Conservation (phyloP, 2,329 filamentous ascomycete genomes). For the Clonostachys rhizophaga region DNA sequence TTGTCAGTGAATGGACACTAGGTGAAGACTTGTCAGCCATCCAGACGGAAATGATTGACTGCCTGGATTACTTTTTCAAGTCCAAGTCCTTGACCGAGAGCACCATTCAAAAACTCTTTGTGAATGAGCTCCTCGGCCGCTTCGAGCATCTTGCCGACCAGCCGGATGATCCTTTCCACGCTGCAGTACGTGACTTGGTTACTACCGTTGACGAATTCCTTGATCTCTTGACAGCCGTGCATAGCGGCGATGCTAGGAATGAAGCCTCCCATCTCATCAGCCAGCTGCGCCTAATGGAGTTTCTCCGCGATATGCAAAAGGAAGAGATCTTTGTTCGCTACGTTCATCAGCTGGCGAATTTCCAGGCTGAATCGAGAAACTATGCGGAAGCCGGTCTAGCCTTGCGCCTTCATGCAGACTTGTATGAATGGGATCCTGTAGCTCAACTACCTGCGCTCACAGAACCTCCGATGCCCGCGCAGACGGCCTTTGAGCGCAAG, state of each 20-base stretch:
- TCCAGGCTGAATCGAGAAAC: slow-evolving; percentile 74
- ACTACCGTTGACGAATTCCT: slow-evolving; percentile 85
- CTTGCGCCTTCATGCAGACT: slow-evolving; percentile 82
- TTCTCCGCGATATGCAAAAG: slow-evolving; percentile 92
- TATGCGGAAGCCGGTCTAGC: slow-evolving; percentile 85
- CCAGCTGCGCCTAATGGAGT: slow-evolving; percentile 88
- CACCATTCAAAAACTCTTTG: slow-evolving; percentile 87
- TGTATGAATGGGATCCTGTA: slow-evolving; percentile 85
- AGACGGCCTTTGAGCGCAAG: slow-evolving; percentile 88
- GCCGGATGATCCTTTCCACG: slow-evolving; percentile 68
- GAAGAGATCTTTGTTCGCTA: slow-evolving; percentile 96
- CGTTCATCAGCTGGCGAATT: slow-evolving; percentile 80
- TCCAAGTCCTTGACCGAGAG: slow-evolving; percentile 82
- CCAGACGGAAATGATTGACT: slow-evolving; percentile 95
- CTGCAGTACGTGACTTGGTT: slow-evolving; percentile 73
- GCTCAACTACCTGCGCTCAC: slow-evolving; percentile 59
- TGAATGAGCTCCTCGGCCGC: slow-evolving; percentile 75
- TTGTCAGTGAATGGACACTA: slow-evolving; percentile 95
- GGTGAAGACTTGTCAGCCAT: slow-evolving; percentile 89
- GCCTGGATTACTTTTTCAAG: slow-evolving; percentile 86
- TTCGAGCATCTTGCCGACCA: slow-evolving; percentile 68
- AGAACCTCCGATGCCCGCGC: slow-evolving; percentile 75
- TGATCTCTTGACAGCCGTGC: slow-evolving; percentile 84
- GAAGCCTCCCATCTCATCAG: slow-evolving; percentile 84
- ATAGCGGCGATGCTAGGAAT: slow-evolving; percentile 67